These are phyloP conservation scores for Hypoxylon sp. DNA, from an alignment of 2,329 filamentous ascomycete species.

Conservation along the genomic window DNA sequence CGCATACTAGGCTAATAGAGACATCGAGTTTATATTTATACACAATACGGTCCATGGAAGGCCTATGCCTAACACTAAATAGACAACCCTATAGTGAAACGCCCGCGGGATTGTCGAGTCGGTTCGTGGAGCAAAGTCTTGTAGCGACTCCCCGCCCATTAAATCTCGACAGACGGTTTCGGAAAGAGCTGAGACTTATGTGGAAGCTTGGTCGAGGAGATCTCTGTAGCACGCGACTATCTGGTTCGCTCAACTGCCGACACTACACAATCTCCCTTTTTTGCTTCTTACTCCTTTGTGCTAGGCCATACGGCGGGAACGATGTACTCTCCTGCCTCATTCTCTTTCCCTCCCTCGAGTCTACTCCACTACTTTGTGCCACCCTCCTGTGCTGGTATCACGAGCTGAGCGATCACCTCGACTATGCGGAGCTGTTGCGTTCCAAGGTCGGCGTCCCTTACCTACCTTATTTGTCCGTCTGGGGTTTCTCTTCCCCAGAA, in stretches of 20 bases:
- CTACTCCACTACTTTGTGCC: conserved; percentile 37
- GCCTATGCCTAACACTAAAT: conserved; percentile 21
- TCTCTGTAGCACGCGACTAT: conserved; percentile 45
- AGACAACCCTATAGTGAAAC: conserved; percentile 13
- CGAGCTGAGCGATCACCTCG: conserved; percentile 32
- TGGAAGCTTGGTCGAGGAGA: conserved; percentile 32
- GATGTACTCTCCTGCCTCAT: conserved; percentile 29
- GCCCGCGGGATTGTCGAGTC: conserved; percentile 17
- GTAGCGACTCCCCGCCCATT: conserved; percentile 30
- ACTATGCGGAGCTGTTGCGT: conserved; percentile 19
- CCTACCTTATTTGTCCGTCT: conserved; percentile 26
- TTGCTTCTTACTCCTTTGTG: conserved; percentile 40
- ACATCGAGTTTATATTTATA: conserved; percentile 36
- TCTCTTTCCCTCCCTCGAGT: conserved; percentile 24
- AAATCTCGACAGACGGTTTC: conserved; percentile 41
- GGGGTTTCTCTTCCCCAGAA: conserved; percentile 16
- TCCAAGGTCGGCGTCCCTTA: not conserved
- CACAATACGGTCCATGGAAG: conserved; percentile 24
- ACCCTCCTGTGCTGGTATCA: conserved; percentile 34
- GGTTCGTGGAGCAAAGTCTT: conserved; percentile 16
- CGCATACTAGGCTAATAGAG: conserved; percentile 18
- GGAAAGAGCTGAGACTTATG: conserved; percentile 44
- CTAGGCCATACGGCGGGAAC: conserved; percentile 39
- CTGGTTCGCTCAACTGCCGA: conserved; percentile 42
- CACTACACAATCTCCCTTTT: conserved; percentile 41